Evolutionary conservation across 306 rosid species (phyloP), one percentile per base, ranked within the genome.

Genomic region (Begonia masoniana): DNA sequence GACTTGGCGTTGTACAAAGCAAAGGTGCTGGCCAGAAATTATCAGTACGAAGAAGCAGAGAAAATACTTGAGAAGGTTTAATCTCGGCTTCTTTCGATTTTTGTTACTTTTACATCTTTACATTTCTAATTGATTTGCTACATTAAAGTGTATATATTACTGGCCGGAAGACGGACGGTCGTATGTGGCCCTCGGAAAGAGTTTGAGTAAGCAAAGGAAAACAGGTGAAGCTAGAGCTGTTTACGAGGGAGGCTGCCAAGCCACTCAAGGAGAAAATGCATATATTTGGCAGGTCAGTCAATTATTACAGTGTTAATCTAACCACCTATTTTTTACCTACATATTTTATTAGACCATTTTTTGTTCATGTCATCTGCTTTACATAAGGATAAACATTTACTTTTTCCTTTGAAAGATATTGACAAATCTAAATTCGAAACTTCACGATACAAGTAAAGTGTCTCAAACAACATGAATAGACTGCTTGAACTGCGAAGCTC

Each of bases 111-210:
- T 47, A 31, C 39, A 31, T 7, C 39, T 31, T 5, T 31, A 5
- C 39, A 31, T 10, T 9, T 42, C 4, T n/a, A 47, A 31, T 58
- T 12, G 26, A 13, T 16, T 52, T 31, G 26, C 13, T 60, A 39
- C 59, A 65, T 63, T 61, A 56, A 45, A 5, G 97, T 85, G 95
- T 72, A 56, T 85, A 74, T 35, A 47, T 55, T 46, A 55, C 64
- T 85, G 97, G 97, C 85, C 97, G 1, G 96, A 91, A 68, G 95
- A 91, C 67, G 97, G 97, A 54, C 63, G 97, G 70, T 68, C 76
- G 58, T 91, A 85, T 46, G 97, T 91, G 58, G 73, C 83, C 9
- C 66, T 91, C 54, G 97, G 97, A 61, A 91, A 82, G 69, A 67
- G 68, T 26, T 68, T 80, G 47, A 73, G 76, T 66, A 91, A 75